Conservation (phyloP, 2,329 filamentous ascomycete species). For the Ceratocystis cacaofunesta region DNA sequence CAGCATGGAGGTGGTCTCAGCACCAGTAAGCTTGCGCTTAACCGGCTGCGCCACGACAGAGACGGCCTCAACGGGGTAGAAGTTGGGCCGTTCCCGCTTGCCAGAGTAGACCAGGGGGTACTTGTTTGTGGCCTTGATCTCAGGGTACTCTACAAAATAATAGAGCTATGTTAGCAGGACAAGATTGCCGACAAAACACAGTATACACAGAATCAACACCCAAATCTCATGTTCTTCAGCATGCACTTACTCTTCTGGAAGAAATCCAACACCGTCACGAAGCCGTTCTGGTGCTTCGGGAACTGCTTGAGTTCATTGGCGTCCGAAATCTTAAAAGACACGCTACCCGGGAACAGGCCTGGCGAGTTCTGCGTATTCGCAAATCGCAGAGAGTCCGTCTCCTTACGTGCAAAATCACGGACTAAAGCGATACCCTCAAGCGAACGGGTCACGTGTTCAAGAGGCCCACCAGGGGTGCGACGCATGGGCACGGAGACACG, state of each 20-base stretch:
- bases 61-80: constrained; percentile 53
- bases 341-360: constrained; percentile 17
- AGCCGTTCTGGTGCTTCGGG: constrained; percentile 21
- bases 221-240: background rate
- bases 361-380: background rate
- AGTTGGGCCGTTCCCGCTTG: constrained; percentile 38
- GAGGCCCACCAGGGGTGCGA: background rate
- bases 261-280: constrained; percentile 30
- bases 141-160: constrained; percentile 24
- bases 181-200: no score
- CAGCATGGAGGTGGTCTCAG: constrained; percentile 56
- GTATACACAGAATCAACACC: no score
- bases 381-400: constrained; percentile 5
- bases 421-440: constrained; percentile 9
- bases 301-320: constrained; percentile 23
- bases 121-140: constrained; percentile 23
- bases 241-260: constrained; percentile 29
- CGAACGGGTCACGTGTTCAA: background rate
- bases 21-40: constrained; percentile 38
- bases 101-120: constrained; percentile 55
- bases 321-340: constrained; percentile 23
- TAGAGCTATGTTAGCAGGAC: background rate
- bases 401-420: background rate
- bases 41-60: constrained; percentile 47
- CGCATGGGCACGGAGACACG: constrained; percentile 13